Base-by-base conservation (phyloP, 768 basidiomycete species). In the Phlebiopsis flavidoalba region DNA sequence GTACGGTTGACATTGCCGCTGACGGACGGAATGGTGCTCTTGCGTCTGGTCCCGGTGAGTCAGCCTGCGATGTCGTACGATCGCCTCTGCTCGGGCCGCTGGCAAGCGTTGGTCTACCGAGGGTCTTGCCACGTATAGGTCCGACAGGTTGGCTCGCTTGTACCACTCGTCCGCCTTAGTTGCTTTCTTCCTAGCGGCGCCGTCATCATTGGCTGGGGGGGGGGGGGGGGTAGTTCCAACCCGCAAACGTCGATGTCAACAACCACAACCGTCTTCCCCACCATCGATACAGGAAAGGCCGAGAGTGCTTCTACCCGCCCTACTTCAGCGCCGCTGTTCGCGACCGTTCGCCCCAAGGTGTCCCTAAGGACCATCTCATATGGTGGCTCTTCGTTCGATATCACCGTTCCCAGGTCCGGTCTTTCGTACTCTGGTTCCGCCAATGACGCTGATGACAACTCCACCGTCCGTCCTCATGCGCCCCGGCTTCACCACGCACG, bases 121-220 rank as follows among this genome's bases (percentile, higher is more conserved):
- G 0, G 87, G 88, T 19, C 72, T 95, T 8, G 69, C 70, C 5
- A 77, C 83, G 0, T n/a, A n/a, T 31, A n/a, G n/a, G n/a, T 31
- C 26, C 26, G 86, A 89, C 0, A 78, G 65, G 14, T 87, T 95
- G 61, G 79, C 94, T 49, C 81, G 95, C 57, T 73, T 98, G 68
- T 98, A 98, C 74, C 96, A 98, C 75, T 96, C 94, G 0, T 83
- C 84, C 0, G 95, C 93, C 8, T 81, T n/a, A n/a, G n/a, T n/a
- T 95, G n/a, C 82, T 98, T n/a, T 24, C 83, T 98, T 15, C 88
- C 93, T 8, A 94, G 91, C 61, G 91, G 84, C 0, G 91, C 90
- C 2, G 87, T 98, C 40, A 72, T 97, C 53, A 82, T 96, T 64
- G 93, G n/a, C 92, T 33, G 96, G n/a, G n/a, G n/a, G n/a, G n/a